Conservation (phyloP, 352 stramenopile species). For the Globisporangium canariense region DNA sequence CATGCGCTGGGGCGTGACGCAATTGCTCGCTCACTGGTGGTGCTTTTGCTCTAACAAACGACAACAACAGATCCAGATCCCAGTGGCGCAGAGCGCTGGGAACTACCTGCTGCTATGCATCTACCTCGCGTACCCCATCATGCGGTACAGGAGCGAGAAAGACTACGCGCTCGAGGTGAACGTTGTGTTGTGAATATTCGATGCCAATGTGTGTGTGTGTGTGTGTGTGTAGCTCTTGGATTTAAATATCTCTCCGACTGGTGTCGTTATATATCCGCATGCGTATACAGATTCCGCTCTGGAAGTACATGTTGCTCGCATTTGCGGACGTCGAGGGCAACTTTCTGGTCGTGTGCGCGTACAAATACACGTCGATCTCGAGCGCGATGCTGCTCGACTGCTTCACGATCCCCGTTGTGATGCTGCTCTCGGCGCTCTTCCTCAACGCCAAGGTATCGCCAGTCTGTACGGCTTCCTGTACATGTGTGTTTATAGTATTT, state of each 20-base stretch:
- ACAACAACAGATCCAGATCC: conserved; percentile 58
- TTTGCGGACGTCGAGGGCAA: conserved; percentile 95
- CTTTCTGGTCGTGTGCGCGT: conserved; percentile 93
- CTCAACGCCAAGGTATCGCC: conserved; percentile 59
- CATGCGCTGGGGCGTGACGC: not conserved
- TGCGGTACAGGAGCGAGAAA: conserved; percentile 36
- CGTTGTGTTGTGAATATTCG: not conserved
- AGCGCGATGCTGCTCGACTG: conserved; percentile 95
- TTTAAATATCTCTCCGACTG: not conserved
- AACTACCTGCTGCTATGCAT: conserved; percentile 67
- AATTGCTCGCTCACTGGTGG: not conserved
- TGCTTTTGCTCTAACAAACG: not conserved
- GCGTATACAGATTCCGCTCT: conserved; percentile 52
- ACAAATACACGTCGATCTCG: conserved; percentile 95
- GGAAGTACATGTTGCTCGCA: conserved; percentile 90
- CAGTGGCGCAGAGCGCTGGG: conserved; percentile 67
- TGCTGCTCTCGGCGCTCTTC: conserved; percentile 91
- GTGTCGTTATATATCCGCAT: not conserved
- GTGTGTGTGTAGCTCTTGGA: not conserved
- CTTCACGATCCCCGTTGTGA: conserved; percentile 94
- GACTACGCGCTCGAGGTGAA: conserved; percentile 48
- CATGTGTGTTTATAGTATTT: not conserved
- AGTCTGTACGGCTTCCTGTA: not conserved
- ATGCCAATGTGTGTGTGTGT: not conserved
- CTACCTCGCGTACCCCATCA: conserved; percentile 48